A percentile compares a stretch with the other conserved stretches of the same genome.
phyloP scores from a whole-genome alignment of 495 filamentous ascomycete species.

The Bombardia bombarda region DNA sequence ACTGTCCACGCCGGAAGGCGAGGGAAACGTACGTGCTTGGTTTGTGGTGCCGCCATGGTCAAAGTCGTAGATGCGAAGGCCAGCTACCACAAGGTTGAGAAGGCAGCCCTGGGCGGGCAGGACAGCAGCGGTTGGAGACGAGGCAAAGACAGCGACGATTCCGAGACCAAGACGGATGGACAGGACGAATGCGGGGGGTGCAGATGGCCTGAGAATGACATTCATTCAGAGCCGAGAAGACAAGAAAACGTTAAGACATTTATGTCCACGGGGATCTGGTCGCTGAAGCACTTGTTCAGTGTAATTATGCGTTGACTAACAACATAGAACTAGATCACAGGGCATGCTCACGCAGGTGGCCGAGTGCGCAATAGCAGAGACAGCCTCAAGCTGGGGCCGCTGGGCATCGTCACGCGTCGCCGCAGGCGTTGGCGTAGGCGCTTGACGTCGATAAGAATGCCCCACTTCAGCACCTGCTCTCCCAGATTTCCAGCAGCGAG shows the following conservation, averaged over 20 bases:
- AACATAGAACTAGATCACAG: background rate
- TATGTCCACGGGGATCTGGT: too few species aligned
- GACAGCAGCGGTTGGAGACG: background rate
- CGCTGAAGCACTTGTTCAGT: too few species aligned
- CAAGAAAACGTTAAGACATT: too few species aligned
- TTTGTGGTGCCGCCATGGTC: constrained; percentile 24
- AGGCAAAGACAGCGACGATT: background rate
- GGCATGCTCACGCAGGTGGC: background rate
- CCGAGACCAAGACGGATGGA: too few species aligned
- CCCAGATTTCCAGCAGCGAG: too few species aligned
- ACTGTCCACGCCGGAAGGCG: constrained; percentile 2
- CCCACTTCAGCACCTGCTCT: background rate
- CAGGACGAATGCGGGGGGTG: too few species aligned
- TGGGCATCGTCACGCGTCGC: constrained; percentile 3
- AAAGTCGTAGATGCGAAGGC: background rate
- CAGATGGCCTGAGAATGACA: too few species aligned
- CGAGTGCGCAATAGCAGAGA: background rate
- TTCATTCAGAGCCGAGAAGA: background rate
- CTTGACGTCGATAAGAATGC: constrained; percentile 14
- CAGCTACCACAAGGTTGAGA: background rate
- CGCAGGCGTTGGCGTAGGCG: background rate
- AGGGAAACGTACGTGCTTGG: constrained; percentile 20
- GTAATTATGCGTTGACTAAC: background rate
- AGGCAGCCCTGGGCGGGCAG: background rate
- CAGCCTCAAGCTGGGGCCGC: background rate